Evolutionary conservation across 129 eudicot genomes (phyloP).

Genomic region (Flaveria trinervia): DNA sequence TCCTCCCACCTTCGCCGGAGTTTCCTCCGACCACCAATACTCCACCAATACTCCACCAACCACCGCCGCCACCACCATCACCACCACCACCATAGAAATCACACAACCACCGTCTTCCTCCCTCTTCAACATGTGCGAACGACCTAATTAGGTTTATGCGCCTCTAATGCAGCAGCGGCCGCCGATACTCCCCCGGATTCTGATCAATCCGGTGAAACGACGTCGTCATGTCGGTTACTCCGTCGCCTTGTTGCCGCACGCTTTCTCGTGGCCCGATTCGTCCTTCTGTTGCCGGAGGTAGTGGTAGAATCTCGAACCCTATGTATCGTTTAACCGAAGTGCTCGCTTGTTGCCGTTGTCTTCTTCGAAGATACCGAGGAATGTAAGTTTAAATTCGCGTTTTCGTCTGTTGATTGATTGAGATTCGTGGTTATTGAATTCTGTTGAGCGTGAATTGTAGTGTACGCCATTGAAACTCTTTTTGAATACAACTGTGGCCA

Average conservation of each 20-base stretch:
- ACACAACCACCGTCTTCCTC: not conserved
- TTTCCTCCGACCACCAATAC: too few species aligned
- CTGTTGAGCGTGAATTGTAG: too few species aligned
- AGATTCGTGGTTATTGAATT: too few species aligned
- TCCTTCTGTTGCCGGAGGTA: constrained; percentile 1
- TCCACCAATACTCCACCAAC: too few species aligned
- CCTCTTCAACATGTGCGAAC: constrained; percentile 4
- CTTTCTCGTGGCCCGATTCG: constrained; percentile 17
- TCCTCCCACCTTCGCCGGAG: too few species aligned
- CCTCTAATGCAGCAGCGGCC: constrained; percentile 33
- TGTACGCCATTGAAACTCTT: too few species aligned
- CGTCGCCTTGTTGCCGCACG: constrained; percentile 17
- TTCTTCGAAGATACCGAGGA: not conserved
- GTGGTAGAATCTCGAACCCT: constrained; percentile 23
- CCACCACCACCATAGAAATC: too few species aligned
- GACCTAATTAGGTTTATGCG: constrained; percentile 21
- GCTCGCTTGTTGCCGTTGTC: constrained; percentile 17
- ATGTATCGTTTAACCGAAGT: constrained; percentile 25
- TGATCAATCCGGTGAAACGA: constrained; percentile 21
- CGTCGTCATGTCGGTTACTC: constrained; percentile 22
- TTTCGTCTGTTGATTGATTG: not conserved
- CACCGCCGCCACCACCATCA: too few species aligned
- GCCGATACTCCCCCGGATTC: constrained; percentile 28
- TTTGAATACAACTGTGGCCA: too few species aligned
- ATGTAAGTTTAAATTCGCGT: constrained; percentile 10